A percentile compares a stretch with the other conserved stretches of the same genome.
Conservation (phyloP, 345 rosid species). For the Lenwebbia sp. region DNA sequence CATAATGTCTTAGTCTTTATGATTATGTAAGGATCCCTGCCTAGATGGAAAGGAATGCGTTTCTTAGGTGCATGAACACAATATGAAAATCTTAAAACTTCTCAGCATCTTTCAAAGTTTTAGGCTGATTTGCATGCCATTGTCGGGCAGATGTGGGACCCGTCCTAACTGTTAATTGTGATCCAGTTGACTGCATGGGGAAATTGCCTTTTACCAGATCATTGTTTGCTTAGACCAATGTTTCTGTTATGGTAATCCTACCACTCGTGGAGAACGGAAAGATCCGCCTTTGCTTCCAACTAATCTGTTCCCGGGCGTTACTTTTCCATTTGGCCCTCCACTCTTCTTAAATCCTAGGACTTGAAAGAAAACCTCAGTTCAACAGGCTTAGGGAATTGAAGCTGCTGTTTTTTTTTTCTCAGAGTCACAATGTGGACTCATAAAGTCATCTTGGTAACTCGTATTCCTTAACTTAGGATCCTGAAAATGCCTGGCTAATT, state of each 20-base stretch:
- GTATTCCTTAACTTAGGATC: neutral
- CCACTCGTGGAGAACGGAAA: neutral
- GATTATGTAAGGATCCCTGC: neutral
- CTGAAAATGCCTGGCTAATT: neutral
- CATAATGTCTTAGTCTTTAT: neutral
- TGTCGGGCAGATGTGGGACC: neutral
- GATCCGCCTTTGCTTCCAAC: neutral
- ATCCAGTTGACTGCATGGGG: neutral
- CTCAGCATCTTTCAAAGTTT: neutral
- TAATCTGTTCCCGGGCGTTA: neutral
- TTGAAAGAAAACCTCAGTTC: neutral
- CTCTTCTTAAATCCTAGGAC: neutral
- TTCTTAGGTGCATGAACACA: neutral
- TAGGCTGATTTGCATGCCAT: neutral
- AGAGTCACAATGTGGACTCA: neutral
- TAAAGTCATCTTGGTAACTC: neutral
- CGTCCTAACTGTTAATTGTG: neutral
- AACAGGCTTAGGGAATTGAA: neutral
- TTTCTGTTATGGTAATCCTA: neutral
- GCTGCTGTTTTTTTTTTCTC: neutral
- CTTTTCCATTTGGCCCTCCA: neutral
- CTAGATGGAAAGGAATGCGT: neutral
- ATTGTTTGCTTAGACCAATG: neutral
- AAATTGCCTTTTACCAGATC: neutral
- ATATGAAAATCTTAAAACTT: neutral